These are phyloP conservation scores for Salix viminalis DNA, from an alignment of 345 rosid species.

Conservation along the genomic window DNA sequence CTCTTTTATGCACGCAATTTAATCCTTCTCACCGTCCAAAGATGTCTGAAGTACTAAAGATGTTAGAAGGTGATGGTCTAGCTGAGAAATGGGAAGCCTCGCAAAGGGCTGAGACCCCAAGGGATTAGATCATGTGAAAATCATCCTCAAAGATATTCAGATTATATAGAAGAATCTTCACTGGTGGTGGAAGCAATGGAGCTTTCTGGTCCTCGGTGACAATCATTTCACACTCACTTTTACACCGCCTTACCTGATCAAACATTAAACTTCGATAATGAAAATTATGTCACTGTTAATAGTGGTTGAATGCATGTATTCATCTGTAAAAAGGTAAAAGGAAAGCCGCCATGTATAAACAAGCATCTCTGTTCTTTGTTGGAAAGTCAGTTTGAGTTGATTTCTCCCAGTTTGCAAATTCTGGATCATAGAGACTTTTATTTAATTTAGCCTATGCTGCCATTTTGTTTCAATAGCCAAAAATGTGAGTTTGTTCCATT, in stretches of 20 bases:
- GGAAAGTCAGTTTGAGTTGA: conserved; percentile 13
- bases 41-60: conserved; percentile 69
- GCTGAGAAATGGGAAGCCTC: conserved; percentile 86
- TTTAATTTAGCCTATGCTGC: not conserved
- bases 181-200: conserved; percentile 93
- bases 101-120: conserved; percentile 51
- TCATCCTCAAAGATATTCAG: conserved; percentile 52
- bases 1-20: conserved; percentile 72
- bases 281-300: conserved; percentile 23
- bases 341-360: conserved; percentile 20
- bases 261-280: conserved; percentile 9
- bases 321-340: conserved; percentile 40
- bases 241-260: not conserved
- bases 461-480: not conserved
- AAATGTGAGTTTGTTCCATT: not conserved
- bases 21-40: conserved; percentile 68
- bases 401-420: not conserved
- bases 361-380: conserved; percentile 15
- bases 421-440: not conserved
- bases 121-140: conserved; percentile 38
- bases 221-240: not conserved
- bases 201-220: conserved; percentile 90
- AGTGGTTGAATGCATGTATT: conserved; percentile 38
- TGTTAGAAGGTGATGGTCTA: conserved; percentile 82
- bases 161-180: conserved; percentile 83